These are phyloP conservation scores for Leishmania braziliensis DNA, from an alignment of 208 protist species.

Conservation along the genomic window DNA sequence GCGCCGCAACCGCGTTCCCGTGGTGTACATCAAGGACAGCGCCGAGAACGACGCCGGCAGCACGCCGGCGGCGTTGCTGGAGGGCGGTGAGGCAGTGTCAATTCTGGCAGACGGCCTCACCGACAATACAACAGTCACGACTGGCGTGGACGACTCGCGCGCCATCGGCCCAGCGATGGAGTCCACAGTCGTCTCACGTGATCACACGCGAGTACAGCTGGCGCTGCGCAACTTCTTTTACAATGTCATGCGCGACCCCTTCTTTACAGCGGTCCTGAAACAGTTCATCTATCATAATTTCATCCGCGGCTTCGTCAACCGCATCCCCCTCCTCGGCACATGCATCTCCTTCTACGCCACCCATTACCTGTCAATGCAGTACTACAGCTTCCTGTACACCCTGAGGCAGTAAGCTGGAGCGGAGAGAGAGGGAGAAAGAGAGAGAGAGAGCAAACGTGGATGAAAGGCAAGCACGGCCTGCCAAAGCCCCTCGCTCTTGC, in stretches of 20 bases:
- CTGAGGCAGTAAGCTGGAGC: slow-evolving; percentile 44
- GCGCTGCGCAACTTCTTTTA: slow-evolving; percentile 54
- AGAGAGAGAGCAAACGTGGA: neutral
- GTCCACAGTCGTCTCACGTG: slow-evolving; percentile 49
- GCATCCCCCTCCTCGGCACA: slow-evolving; percentile 73
- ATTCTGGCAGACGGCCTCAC: neutral
- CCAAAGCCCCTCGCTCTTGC: neutral
- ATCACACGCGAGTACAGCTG: slow-evolving; percentile 70
- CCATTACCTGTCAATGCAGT: slow-evolving; percentile 80
- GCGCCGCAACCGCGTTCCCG: slow-evolving; percentile 59
- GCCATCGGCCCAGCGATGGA: slow-evolving; percentile 22
- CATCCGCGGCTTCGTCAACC: slow-evolving; percentile 66
- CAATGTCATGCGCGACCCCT: slow-evolving; percentile 75
- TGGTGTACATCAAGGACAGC: slow-evolving; percentile 65
- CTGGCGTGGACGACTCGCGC: slow-evolving; percentile 1
- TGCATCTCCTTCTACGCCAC: slow-evolving; percentile 63
- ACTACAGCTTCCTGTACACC: slow-evolving; percentile 88
- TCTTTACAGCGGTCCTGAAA: slow-evolving; percentile 77
- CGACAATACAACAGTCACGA: neutral
- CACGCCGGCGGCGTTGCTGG: neutral
- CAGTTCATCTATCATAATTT: slow-evolving; percentile 69
- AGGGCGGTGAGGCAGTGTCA: slow-evolving; percentile 4
- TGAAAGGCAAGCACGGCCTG: neutral
- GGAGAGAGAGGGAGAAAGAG: neutral
- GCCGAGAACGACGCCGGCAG: slow-evolving; percentile 18